A percentile compares a stretch with the other conserved stretches of the same genome.
Conservation (phyloP, 1,284 basidiomycete species). For the Cryptococcus amylolentus region DNA sequence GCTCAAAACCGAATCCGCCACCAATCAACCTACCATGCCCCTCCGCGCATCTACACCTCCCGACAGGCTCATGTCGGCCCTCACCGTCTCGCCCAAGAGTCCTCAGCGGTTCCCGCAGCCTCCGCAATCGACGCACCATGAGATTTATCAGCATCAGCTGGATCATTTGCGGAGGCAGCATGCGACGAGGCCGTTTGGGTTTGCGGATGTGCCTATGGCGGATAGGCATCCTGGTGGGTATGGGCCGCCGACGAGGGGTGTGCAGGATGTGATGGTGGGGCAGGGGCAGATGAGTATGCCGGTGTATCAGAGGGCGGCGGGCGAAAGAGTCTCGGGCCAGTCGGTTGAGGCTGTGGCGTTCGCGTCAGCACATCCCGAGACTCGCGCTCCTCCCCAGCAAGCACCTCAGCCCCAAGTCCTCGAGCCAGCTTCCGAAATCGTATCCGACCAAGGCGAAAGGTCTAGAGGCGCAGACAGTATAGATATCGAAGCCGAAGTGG, state of each 20-base stretch:
- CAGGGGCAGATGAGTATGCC: too few relatives aligned
- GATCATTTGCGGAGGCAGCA: neutral
- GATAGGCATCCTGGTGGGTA: neutral
- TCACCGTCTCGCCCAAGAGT: neutral
- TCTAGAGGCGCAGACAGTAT: neutral
- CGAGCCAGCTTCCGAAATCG: too few relatives aligned
- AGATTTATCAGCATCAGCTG: neutral
- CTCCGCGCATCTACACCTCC: neutral
- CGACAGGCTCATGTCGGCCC: neutral
- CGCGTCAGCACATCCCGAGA: too few relatives aligned
- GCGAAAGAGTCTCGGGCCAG: too few relatives aligned
- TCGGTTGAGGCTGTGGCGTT: too few relatives aligned
- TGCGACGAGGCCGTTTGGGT: neutral
- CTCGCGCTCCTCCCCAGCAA: too few relatives aligned
- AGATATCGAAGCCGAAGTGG: conserved; percentile 8
- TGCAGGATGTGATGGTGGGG: too few relatives aligned
- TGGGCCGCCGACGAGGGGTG: too few relatives aligned
- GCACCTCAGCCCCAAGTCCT: too few relatives aligned
- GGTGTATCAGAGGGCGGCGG: too few relatives aligned
- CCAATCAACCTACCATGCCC: neutral
- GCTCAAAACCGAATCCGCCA: neutral
- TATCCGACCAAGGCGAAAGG: too few relatives aligned
- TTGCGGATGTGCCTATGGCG: neutral
- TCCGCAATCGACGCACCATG: neutral
- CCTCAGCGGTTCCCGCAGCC: neutral